Evolutionary conservation across 2,329 filamentous ascomycete genomes (phyloP).

Genomic region (Sphaerulina musiva): DNA sequence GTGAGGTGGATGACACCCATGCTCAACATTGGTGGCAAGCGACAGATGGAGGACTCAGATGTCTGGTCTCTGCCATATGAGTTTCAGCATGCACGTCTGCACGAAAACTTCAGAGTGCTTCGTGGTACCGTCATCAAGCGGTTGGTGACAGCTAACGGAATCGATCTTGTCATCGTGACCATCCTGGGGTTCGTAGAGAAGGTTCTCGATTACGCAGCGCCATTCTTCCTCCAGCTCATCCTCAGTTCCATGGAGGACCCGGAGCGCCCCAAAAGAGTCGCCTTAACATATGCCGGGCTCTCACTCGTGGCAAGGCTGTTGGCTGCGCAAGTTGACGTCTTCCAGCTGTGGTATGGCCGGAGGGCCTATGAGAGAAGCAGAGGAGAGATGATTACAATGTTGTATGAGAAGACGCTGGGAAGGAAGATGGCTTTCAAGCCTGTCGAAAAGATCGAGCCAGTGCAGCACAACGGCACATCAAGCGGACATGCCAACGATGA

Average conservation of each 20-base stretch:
- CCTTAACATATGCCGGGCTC: slow-evolving; percentile 59
- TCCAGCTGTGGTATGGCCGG: slow-evolving; percentile 74
- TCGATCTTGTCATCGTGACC: slow-evolving; percentile 67
- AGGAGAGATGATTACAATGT: slow-evolving; percentile 79
- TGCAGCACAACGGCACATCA: slow-evolving; percentile 16
- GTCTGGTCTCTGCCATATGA: slow-evolving; percentile 75
- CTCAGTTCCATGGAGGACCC: slow-evolving; percentile 59
- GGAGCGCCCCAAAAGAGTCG: slow-evolving; percentile 46
- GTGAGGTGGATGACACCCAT: slow-evolving; percentile 77
- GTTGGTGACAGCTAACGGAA: slow-evolving; percentile 66
- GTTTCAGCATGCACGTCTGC: slow-evolving; percentile 72
- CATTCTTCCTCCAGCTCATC: slow-evolving; percentile 66
- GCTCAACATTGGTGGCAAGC: slow-evolving; percentile 56
- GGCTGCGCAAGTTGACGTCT: slow-evolving; percentile 58
- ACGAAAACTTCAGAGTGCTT: slow-evolving; percentile 66
- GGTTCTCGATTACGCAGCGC: slow-evolving; percentile 49
- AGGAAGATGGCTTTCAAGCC: slow-evolving; percentile 50
- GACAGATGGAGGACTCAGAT: slow-evolving; percentile 68
- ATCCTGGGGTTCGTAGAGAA: slow-evolving; percentile 59
- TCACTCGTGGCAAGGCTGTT: slow-evolving; percentile 56
- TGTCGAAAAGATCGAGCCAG: slow-evolving; percentile 8
- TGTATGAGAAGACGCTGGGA: slow-evolving; percentile 70
- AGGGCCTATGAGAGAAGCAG: slow-evolving; percentile 76
- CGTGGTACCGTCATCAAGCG: slow-evolving; percentile 64
- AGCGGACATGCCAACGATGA: slow-evolving; percentile 18